These are phyloP conservation scores for Didymella exigua DNA, from an alignment of 2,329 filamentous ascomycete species.

Conservation along the genomic window DNA sequence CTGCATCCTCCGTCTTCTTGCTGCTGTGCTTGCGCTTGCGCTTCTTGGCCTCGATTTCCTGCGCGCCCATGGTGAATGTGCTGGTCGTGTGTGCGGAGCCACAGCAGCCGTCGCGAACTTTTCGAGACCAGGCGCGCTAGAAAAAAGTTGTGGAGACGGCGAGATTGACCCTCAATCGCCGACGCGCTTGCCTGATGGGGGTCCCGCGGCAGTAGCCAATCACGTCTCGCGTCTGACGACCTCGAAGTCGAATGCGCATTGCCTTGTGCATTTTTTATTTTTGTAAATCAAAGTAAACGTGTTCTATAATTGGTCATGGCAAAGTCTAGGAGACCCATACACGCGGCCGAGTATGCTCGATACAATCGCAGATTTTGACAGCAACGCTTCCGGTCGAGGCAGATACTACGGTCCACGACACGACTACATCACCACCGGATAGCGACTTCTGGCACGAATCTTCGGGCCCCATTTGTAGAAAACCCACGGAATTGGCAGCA, in stretches of 20 bases:
- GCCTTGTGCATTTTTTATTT: too few species aligned
- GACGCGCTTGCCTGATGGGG: slow-evolving; percentile 7
- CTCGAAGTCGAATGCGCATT: too few species aligned
- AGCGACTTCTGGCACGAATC: slow-evolving; percentile 13
- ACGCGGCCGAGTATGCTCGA: too few species aligned
- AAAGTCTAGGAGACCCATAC: too few species aligned
- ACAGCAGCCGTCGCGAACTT: slow-evolving; percentile 18
- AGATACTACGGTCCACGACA: too few species aligned
- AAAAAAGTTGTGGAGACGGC: slow-evolving; percentile 34
- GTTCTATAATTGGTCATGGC: too few species aligned
- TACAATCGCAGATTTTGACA: neutral
- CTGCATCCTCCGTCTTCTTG: slow-evolving; percentile 39
- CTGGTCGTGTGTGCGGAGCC: slow-evolving; percentile 8
- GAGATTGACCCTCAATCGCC: slow-evolving; percentile 9
- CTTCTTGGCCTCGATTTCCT: slow-evolving; percentile 52
- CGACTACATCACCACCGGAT: slow-evolving; percentile 12
- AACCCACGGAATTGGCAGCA: slow-evolving; percentile 38
- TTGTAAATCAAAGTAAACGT: too few species aligned
- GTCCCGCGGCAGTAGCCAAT: neutral
- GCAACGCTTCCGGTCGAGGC: neutral
- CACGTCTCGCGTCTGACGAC: neutral
- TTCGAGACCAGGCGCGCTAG: slow-evolving; percentile 18
- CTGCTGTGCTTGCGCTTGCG: slow-evolving; percentile 56
- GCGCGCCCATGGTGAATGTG: slow-evolving; percentile 42
- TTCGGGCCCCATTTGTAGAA: slow-evolving; percentile 33